A percentile compares a stretch with the other conserved stretches of the same genome.
These are phyloP conservation scores for Starmerella ratchasimensis DNA, from an alignment of 805 yeast species.

Conservation along the genomic window DNA sequence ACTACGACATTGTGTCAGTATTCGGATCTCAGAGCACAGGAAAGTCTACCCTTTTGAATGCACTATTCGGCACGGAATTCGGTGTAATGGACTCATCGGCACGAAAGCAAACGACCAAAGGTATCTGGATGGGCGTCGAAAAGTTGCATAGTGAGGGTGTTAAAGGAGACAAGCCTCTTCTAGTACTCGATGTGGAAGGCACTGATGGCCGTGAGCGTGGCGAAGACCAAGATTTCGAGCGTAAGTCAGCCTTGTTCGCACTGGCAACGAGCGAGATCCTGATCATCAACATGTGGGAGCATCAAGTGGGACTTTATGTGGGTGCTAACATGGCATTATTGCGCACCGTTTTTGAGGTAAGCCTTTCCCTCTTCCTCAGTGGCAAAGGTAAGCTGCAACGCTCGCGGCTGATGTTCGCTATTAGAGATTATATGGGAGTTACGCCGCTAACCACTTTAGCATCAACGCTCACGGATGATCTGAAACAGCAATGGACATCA, in stretches of 20 bases:
- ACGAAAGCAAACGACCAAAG: constrained; percentile 84
- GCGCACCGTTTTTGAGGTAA: constrained; percentile 93
- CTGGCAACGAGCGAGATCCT: constrained; percentile 80
- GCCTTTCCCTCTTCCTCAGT: constrained; percentile 67
- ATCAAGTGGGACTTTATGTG: constrained; percentile 90
- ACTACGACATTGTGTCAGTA: constrained; percentile 84
- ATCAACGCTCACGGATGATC: constrained; percentile 53
- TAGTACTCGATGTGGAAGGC: constrained; percentile 94
- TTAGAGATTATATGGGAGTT: constrained; percentile 79
- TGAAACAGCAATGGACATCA: constrained; percentile 63
- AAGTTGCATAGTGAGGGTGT: background rate
- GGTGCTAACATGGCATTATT: constrained; percentile 95
- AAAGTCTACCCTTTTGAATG: constrained; percentile 80
- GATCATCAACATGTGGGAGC: constrained; percentile 91
- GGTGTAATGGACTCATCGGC: constrained; percentile 79
- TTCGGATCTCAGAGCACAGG: constrained; percentile 97
- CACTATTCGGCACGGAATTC: constrained; percentile 70
- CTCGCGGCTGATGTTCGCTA: constrained; percentile 51
- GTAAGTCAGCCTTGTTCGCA: constrained; percentile 92
- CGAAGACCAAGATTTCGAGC: constrained; percentile 95
- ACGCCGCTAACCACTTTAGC: constrained; percentile 68
- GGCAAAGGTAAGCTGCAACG: constrained; percentile 26
- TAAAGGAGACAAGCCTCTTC: constrained; percentile 10
- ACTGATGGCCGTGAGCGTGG: constrained; percentile 97
- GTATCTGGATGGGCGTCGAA: constrained; percentile 63